phyloP scores from a whole-genome alignment of 257 asterid genomes.

The Perilla frutescens region DNA sequence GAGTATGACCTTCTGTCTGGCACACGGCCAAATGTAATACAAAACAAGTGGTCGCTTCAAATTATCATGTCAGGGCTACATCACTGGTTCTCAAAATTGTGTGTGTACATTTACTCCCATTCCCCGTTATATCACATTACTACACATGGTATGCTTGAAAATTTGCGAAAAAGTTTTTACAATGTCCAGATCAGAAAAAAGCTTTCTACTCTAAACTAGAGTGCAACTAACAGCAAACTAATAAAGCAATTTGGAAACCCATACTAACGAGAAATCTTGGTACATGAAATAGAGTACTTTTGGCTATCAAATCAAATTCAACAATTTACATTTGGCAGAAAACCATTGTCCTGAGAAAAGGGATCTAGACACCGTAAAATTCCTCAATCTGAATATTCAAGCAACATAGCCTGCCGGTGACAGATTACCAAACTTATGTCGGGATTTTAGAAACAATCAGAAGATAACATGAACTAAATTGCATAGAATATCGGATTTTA shows the following conservation, averaged over 20 bases:
- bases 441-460: slow-evolving; percentile 17
- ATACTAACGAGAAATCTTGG: slow-evolving; percentile 4
- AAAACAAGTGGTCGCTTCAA: slow-evolving; percentile 21
- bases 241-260: slow-evolving; percentile 16
- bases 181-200: slow-evolving; percentile 8
- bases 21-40: slow-evolving; percentile 8
- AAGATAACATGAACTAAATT: slow-evolving; percentile 1
- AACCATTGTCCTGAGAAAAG: slow-evolving; percentile 13
- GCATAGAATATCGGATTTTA: slow-evolving; percentile 20
- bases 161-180: not conserved
- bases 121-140: slow-evolving; percentile 4
- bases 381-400: slow-evolving; percentile 17
- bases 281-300: slow-evolving; percentile 10
- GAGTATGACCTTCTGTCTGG: not conserved
- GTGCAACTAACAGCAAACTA: too few relatives aligned
- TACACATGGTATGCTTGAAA: not conserved
- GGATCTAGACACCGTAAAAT: slow-evolving; percentile 20
- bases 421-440: slow-evolving; percentile 30
- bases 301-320: slow-evolving; percentile 33
- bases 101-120: not conserved
- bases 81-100: slow-evolving; percentile 2
- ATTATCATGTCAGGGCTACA: slow-evolving; percentile 1
- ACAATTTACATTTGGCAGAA: slow-evolving; percentile 21
- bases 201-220: not conserved
- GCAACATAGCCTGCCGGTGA: slow-evolving; percentile 20